These are phyloP conservation scores for Ananas comosus DNA, from an alignment of 176 grass and related monocot genomes.

Conservation along the genomic window DNA sequence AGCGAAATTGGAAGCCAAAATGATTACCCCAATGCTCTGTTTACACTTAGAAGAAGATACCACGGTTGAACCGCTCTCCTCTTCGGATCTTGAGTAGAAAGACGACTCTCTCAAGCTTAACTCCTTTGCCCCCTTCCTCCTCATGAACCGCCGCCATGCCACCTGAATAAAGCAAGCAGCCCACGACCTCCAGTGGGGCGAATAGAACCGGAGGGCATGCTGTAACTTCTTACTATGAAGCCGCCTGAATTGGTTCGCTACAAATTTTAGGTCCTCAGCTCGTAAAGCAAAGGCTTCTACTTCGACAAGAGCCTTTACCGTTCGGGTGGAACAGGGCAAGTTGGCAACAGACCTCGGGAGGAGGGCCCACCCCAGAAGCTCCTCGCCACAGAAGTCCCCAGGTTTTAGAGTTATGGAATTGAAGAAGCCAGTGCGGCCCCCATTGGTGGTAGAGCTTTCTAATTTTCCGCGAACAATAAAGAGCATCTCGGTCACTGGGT, in stretches of 20 bases:
- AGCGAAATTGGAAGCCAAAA: conserved; percentile 34
- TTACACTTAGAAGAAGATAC: conserved; percentile 4
- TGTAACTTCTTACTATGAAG: conserved; percentile 89
- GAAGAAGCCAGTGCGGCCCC: conserved; percentile 82
- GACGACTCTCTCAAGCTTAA: conserved; percentile 81
- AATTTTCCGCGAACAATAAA: conserved; percentile 94
- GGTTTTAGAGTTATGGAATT: conserved; percentile 68
- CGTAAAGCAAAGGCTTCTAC: conserved; percentile 78
- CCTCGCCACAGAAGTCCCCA: conserved; percentile 82
- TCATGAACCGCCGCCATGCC: conserved; percentile 75
- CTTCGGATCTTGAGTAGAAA: conserved; percentile 40
- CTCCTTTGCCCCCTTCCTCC: conserved; percentile 60
- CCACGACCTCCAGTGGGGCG: conserved; percentile 84
- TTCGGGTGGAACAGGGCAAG: conserved; percentile 77
- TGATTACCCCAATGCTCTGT: conserved; percentile 47
- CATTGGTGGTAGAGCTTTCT: conserved; percentile 92
- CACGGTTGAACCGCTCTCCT: conserved; percentile 10
- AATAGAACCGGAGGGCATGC: conserved; percentile 76
- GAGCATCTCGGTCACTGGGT: conserved; percentile 93
- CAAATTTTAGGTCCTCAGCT: conserved; percentile 93
- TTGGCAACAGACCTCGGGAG: conserved; percentile 60
- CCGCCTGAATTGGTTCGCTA: conserved; percentile 86
- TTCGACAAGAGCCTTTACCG: conserved; percentile 63
- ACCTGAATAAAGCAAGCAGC: conserved; percentile 87
- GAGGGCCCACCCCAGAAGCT: conserved; percentile 90